These are phyloP conservation scores for Bassia scoparia DNA, from an alignment of 148 eudicot genomes.

Conservation along the genomic window DNA sequence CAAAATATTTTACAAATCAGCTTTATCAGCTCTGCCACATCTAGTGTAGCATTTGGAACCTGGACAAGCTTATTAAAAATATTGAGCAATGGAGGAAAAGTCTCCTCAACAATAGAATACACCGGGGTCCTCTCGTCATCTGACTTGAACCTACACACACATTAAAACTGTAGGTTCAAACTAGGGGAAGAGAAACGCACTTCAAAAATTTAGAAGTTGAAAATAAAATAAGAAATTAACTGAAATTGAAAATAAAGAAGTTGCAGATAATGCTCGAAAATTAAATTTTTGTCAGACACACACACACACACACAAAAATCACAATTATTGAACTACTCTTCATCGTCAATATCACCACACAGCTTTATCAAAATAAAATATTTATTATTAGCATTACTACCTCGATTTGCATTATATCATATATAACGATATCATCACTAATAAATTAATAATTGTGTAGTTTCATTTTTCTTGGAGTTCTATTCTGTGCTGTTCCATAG, in stretches of 20 bases:
- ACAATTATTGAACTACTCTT: background rate
- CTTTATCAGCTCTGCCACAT: constrained; percentile 89
- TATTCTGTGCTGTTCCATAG: no score
- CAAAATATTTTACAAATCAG: constrained; percentile 98
- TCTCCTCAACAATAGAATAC: constrained; percentile 77
- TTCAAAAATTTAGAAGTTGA: background rate
- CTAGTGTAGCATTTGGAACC: constrained; percentile 67
- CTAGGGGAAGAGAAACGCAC: background rate
- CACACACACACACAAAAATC: background rate
- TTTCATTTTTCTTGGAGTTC: no score
- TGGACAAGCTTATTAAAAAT: constrained; percentile 81
- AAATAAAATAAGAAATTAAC: background rate
- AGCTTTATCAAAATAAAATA: background rate
- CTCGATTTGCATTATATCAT: no score
- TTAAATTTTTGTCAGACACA: no score
- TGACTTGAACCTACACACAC: constrained; percentile 73
- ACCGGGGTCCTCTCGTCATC: constrained; percentile 93
- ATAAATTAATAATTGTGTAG: no score
- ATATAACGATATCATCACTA: no score
- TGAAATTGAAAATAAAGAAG: background rate
- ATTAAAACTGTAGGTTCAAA: background rate
- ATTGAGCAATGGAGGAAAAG: constrained; percentile 76
- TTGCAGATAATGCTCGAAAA: background rate
- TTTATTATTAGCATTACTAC: no score
- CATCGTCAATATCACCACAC: background rate